phyloP scores from a whole-genome alignment of 192 early-diverging fungal species.

The Linnemannia hyalina region DNA sequence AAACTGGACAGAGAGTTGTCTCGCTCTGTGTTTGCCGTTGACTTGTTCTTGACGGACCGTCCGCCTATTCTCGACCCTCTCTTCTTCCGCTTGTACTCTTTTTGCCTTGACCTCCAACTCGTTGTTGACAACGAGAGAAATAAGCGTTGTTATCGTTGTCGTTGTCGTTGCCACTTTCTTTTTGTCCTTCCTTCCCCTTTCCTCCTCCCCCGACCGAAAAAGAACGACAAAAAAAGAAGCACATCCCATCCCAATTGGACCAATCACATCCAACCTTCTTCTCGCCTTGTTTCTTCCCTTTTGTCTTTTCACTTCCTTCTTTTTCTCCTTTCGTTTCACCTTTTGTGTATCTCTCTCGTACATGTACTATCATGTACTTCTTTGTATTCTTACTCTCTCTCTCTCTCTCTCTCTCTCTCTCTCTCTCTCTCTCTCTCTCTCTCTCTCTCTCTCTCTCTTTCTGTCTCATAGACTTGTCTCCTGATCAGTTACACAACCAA shows the following conservation, averaged over 20 bases:
- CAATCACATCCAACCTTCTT: background rate
- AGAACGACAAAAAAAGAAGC: conserved; percentile 7
- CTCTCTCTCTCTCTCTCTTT: background rate
- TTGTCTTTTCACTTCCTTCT: background rate
- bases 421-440: background rate
- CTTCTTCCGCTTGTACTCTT: background rate
- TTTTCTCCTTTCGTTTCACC: conserved; percentile 3
- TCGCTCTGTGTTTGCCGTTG: background rate
- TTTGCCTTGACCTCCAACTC: background rate
- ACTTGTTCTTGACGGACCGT: background rate
- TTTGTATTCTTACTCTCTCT: background rate
- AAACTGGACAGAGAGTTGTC: background rate
- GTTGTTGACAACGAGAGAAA: background rate
- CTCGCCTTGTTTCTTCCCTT: background rate
- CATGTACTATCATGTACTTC: background rate
- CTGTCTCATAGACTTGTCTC: conserved; percentile 87
- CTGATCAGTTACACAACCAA: conserved; percentile 98
- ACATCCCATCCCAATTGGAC: conserved; percentile 2
- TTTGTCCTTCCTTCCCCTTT: background rate
- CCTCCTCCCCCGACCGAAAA: background rate
- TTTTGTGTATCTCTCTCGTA: background rate
- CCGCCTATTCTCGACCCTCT: background rate
- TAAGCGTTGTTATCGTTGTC: background rate
- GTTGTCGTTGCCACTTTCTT: too few species aligned
- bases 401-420: conserved; percentile 24